Evolutionary conservation across 495 filamentous ascomycete species (phyloP).

Genomic region (Penicillium salamii): DNA sequence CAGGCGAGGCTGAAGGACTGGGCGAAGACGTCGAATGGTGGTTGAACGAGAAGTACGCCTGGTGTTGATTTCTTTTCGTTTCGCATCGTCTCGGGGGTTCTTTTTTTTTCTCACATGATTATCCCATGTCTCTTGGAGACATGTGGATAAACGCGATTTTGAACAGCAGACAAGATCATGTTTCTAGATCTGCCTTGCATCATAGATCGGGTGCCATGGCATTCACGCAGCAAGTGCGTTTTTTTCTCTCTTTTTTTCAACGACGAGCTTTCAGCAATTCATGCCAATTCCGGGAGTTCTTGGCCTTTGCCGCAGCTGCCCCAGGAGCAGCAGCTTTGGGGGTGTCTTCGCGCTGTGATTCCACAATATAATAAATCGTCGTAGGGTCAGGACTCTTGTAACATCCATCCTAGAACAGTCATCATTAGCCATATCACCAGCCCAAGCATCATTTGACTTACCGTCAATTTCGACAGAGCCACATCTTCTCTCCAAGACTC

Average conservation of each 20-base stretch:
- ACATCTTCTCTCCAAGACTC: slow-evolving; percentile 56
- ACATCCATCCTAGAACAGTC: slow-evolving; percentile 24
- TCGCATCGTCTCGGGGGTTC: slow-evolving; percentile 3
- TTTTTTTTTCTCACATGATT: slow-evolving; percentile 5
- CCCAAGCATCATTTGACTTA: no score
- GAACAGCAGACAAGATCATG: slow-evolving; percentile 19
- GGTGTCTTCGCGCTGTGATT: slow-evolving; percentile 32
- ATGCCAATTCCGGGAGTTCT: slow-evolving; percentile 78
- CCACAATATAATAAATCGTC: slow-evolving; percentile 36
- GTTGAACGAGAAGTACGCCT: slow-evolving; percentile 89
- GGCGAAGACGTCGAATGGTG: slow-evolving; percentile 72
- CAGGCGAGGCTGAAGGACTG: slow-evolving; percentile 46
- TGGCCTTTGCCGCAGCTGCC: slow-evolving; percentile 39
- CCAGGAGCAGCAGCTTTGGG: slow-evolving; percentile 30
- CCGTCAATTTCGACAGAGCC: slow-evolving; percentile 44
- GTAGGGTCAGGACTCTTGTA: slow-evolving; percentile 40
- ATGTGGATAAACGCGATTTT: neutral
- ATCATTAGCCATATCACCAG: slow-evolving; percentile 3
- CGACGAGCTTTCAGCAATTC: slow-evolving; percentile 66
- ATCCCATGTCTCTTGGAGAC: slow-evolving; percentile 1
- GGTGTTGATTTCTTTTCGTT: slow-evolving; percentile 60
- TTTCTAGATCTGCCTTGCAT: slow-evolving; percentile 19
- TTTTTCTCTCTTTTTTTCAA: slow-evolving; percentile 24
- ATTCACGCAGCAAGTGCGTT: slow-evolving; percentile 18
- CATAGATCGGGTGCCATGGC: slow-evolving; percentile 13